Base-by-base conservation (phyloP, 768 basidiomycete species). In the Boletus vinaceobasis region DNA sequence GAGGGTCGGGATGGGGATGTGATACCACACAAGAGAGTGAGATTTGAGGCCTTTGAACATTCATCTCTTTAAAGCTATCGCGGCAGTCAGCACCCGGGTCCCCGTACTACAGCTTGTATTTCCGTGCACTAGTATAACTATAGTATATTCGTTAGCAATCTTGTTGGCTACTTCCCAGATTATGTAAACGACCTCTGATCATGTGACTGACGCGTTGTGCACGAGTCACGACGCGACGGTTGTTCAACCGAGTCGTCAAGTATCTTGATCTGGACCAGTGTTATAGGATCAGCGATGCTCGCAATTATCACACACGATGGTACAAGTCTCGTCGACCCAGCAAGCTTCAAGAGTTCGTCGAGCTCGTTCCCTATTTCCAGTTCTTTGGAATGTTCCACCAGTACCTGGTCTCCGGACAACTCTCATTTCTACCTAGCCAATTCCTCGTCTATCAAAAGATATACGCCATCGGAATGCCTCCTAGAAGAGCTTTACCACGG, bases 361-460 rank as follows among this genome's bases (percentile, higher is more conserved):
- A 67, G 73, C 0, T 73, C 74, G 0, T 66, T 79, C 26, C 69
- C 78, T 3, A 66, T 78, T 19, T 77, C 75, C 19, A 56, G 47
- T 38, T 68, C 68, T 38, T 50, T 69, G 49, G 59, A 57, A 53
- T 69, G 68, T 56, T 58, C 57, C 19, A 32, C 60, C 29, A 64
- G 39, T 43, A 65, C 74, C 15, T 90, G 88, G 87, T 76, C 84
- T 17, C 65, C 74, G 3, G 82, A 87, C 66, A 82, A 80, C 55
- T 67, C 73, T 31, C 71, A 67, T 55, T 75, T 89, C 23, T 87
- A 81, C 62, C 64, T 89, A 36, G 74, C 82, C 2, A 79, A 77
- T 10, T 59, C 72, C 39, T 65, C 75, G 21, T 68, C 63, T 5
- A 78, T 90, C 59, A 76, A 79, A 51, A 74, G 74, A 67, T 88